phyloP scores from a whole-genome alignment of 148 eudicot species.

The Rhododendron simsii region DNA sequence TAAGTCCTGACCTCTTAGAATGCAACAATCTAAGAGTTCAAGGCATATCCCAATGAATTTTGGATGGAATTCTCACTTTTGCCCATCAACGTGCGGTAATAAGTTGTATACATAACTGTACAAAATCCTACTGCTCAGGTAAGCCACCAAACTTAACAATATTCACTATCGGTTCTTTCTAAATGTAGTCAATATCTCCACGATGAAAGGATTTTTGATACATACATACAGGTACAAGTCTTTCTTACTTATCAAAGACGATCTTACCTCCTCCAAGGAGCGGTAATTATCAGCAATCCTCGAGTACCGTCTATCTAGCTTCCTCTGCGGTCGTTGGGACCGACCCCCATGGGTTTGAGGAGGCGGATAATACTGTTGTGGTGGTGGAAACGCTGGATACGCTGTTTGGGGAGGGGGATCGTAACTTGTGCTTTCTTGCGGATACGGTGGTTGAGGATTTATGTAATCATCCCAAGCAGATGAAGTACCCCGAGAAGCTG shows the following conservation, averaged over 20 bases:
- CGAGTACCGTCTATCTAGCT: constrained; percentile 69
- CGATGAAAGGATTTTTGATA: background rate
- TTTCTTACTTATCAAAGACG: background rate
- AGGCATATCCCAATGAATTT: background rate
- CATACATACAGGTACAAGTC: background rate
- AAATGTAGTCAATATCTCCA: background rate
- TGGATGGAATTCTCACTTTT: background rate
- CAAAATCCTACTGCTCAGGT: background rate
- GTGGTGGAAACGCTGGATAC: constrained; percentile 36
- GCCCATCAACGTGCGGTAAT: background rate
- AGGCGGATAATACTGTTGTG: constrained; percentile 30
- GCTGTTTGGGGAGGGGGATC: constrained; percentile 27
- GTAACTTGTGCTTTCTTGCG: constrained; percentile 30
- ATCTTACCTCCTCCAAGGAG: constrained; percentile 79
- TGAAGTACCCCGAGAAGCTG: constrained; percentile 21
- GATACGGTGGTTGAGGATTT: constrained; percentile 35
- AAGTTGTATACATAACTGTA: background rate
- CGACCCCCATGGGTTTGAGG: constrained; percentile 22
- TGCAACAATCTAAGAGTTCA: background rate
- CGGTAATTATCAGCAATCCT: constrained; percentile 84
- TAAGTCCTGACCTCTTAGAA: background rate
- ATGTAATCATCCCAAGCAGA: constrained; percentile 28
- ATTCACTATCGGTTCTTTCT: background rate
- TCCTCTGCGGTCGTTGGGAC: constrained; percentile 40
- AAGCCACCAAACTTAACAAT: background rate